A percentile compares a stretch with the other conserved stretches of the same genome.
These are phyloP conservation scores for Tuber borchii DNA, from an alignment of 495 filamentous ascomycete species.

Conservation along the genomic window DNA sequence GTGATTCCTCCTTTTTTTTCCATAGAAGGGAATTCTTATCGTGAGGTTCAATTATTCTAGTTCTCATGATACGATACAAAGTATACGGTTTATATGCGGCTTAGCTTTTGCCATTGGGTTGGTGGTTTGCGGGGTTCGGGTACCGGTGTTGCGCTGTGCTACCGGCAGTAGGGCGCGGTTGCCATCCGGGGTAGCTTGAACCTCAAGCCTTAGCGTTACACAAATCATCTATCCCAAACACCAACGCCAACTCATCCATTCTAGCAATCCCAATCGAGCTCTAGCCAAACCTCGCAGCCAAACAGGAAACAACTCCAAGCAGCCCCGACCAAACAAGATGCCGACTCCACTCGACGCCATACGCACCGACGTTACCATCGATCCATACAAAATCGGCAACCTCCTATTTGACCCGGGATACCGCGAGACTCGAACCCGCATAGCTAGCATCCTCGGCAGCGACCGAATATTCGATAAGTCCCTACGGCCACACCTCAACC, in stretches of 20 bases:
- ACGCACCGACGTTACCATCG: conserved; percentile 24
- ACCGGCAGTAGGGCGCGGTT: neutral
- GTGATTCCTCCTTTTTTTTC: no score
- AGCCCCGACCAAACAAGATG: conserved; percentile 14
- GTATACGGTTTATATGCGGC: no score
- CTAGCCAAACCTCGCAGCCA: neutral
- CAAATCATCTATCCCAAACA: neutral
- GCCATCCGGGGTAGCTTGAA: neutral
- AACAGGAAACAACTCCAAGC: neutral
- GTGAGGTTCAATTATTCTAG: no score
- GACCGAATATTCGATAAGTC: conserved; percentile 30
- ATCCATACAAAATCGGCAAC: conserved; percentile 22
- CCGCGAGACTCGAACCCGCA: conserved; percentile 23
- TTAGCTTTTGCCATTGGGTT: no score
- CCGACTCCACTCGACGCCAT: conserved; percentile 34
- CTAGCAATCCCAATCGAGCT: neutral
- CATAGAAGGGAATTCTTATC: no score
- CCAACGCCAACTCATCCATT: neutral
- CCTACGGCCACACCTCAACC: conserved; percentile 31
- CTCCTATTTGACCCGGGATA: conserved; percentile 31
- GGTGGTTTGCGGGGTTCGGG: no score
- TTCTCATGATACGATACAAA: no score
- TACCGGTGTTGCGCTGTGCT: no score
- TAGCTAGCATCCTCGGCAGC: conserved; percentile 25
- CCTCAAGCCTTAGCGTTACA: neutral